Evolutionary conservation across 805 yeast species (phyloP).

Genomic region (Metschnikowia proteae): DNA sequence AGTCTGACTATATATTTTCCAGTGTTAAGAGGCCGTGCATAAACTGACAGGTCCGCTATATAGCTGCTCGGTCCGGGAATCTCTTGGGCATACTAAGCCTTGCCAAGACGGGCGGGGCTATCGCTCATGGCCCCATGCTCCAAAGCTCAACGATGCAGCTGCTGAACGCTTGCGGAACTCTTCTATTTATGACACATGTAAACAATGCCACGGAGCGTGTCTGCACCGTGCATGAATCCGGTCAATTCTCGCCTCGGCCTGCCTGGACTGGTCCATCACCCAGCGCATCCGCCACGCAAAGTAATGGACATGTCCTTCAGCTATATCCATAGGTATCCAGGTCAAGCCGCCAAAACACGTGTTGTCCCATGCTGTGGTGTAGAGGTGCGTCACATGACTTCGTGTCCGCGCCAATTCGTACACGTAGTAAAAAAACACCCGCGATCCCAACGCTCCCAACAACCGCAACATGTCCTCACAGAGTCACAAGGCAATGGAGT

Average conservation of each 20-base stretch:
- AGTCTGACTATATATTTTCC: background rate
- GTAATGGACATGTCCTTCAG: too few species aligned
- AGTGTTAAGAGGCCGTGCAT: background rate
- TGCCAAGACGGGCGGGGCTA: background rate
- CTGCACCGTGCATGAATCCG: too few species aligned
- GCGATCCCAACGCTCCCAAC: constrained; percentile 6
- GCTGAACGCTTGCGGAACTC: too few species aligned
- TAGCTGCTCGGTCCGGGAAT: background rate
- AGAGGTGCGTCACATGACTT: constrained; percentile 11
- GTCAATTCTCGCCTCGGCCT: too few species aligned
- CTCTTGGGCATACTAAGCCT: background rate
- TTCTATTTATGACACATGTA: too few species aligned
- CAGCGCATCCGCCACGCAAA: too few species aligned
- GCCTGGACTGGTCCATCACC: too few species aligned
- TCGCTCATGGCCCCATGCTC: too few species aligned
- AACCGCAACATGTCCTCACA: constrained; percentile 64
- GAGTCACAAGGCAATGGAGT: constrained; percentile 81
- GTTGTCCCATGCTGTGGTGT: background rate
- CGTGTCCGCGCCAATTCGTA: constrained; percentile 15
- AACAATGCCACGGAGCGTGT: too few species aligned
- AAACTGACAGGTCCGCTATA: background rate
- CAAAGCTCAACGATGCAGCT: too few species aligned
- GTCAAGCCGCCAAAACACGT: background rate
- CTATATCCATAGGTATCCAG: too few species aligned
- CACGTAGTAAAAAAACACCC: constrained; percentile 19